Base-by-base conservation (phyloP, 2,329 filamentous ascomycete species). In the Clarireedia hainanense region DNA sequence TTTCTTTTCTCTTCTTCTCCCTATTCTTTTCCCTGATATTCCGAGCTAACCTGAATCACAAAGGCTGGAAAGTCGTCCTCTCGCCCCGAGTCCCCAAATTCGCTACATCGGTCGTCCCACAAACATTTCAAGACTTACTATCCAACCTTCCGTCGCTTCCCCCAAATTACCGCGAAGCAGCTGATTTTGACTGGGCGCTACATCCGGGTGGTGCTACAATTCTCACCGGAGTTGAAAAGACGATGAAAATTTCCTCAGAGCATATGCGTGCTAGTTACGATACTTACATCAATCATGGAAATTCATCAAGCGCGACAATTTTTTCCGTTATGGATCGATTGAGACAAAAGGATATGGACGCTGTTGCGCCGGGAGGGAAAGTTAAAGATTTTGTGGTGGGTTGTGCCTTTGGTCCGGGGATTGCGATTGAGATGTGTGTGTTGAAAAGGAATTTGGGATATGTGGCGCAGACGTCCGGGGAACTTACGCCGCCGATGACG, bases 131-230 rank as follows among this genome's bases (percentile, higher is more conserved):
- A 15, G 74, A 79, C 26, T 74, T 87, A 14, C 65, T 84, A 34
- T 69, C 75, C 5, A 75, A 75, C 6, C 66, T 79, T 23, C 70
- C 64, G 54, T 65, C 70, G 1, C 68, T 82, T 2, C 77, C 80
- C 0, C 64, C 67, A 5, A 63, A 68, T 6, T 78, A 77, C 62
- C 65, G 68, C n/a, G 60, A 67, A 0, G 73, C 84, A 0, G 67
- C 74, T 0, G 80, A 85, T 57, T 87, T 86, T 61, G 85, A 89
- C 72, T 89, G 85, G 85, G 85, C 84, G 0, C 78, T 89, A 66
- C 85, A 89, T 62, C 85, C 85, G 0, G 85, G 85, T 4, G 85
- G 85, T 17, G 75, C 81, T 0, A 82, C 83, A 1, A 86, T 89
- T 43, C 72, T 89, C 2, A 76, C 81, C 0, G 83, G 83, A 0